Evolutionary conservation across 257 asterid genomes (phyloP).

Genomic region (Striga asiatica): DNA sequence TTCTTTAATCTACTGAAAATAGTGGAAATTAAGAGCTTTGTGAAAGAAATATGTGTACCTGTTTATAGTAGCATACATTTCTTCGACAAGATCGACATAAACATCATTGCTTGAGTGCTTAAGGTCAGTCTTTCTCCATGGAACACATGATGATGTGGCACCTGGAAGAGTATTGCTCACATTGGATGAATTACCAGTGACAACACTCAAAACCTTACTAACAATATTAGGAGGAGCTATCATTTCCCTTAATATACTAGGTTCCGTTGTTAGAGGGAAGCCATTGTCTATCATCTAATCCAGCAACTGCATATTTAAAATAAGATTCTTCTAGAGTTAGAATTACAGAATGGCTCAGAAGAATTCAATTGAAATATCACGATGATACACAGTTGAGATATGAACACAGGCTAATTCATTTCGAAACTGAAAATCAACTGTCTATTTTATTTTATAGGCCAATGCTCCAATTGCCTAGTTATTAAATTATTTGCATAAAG

Average conservation of each 20-base stretch:
- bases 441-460: neutral
- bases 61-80: constrained; percentile 83
- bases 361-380: no score
- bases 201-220: constrained; percentile 90
- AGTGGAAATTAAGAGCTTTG: neutral
- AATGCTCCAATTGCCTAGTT: neutral
- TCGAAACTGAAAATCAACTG: constrained; percentile 5
- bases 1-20: neutral
- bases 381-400: no score
- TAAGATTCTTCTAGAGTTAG: constrained; percentile 1
- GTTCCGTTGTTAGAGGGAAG: constrained; percentile 91
- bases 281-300: constrained; percentile 99
- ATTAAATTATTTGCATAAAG: neutral
- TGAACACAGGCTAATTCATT: neutral
- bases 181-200: constrained; percentile 83
- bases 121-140: constrained; percentile 92
- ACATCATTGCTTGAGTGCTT: constrained; percentile 82
- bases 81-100: constrained; percentile 84
- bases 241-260: constrained; percentile 91
- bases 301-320: constrained; percentile 52
- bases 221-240: constrained; percentile 93
- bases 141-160: constrained; percentile 82
- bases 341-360: constrained; percentile 1
- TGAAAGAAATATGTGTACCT: constrained; percentile 29
- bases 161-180: constrained; percentile 91